Percentiles rank a stretch among this genome's conserved stretches.
Conservation (phyloP, 108 stramenopile species). For the Nannochloropsis granulata region DNA sequence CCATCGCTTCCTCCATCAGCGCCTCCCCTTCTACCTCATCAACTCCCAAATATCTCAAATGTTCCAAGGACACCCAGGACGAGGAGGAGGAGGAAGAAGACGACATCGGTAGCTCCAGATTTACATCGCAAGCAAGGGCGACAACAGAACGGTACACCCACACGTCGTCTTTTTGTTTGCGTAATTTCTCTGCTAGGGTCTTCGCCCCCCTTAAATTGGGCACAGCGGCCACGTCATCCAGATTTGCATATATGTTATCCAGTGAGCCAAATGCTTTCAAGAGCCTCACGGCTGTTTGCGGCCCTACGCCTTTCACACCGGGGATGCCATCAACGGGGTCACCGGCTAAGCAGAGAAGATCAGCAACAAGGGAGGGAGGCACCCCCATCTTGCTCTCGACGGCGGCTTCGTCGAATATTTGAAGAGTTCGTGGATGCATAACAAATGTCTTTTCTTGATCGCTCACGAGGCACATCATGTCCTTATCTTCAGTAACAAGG, state of each 20-base stretch:
- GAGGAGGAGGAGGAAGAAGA: too few relatives aligned
- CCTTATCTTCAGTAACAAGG: neutral
- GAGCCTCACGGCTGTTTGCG: neutral
- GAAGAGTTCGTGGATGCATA: neutral
- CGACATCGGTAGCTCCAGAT: neutral
- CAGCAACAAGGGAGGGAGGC: neutral
- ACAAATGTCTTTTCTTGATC: neutral
- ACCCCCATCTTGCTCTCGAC: neutral
- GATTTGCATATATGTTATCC: neutral
- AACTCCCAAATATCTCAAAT: neutral
- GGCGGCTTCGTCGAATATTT: neutral
- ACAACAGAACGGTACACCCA: neutral
- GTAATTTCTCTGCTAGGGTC: neutral
- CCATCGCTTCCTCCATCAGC: neutral
- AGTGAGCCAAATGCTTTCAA: neutral
- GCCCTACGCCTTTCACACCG: neutral
- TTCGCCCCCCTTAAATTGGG: neutral
- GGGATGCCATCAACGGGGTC: neutral
- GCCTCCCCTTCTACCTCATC: neutral
- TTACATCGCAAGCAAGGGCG: neutral
- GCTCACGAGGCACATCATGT: neutral
- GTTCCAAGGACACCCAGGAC: neutral
- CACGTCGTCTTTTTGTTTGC: neutral
- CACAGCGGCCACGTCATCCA: neutral
- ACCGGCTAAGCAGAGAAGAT: neutral